Evolutionary conservation across 2,329 filamentous ascomycete genomes (phyloP), one percentile per base, ranked within the genome.

Genomic region (Fonsecaea pedrosoi): DNA sequence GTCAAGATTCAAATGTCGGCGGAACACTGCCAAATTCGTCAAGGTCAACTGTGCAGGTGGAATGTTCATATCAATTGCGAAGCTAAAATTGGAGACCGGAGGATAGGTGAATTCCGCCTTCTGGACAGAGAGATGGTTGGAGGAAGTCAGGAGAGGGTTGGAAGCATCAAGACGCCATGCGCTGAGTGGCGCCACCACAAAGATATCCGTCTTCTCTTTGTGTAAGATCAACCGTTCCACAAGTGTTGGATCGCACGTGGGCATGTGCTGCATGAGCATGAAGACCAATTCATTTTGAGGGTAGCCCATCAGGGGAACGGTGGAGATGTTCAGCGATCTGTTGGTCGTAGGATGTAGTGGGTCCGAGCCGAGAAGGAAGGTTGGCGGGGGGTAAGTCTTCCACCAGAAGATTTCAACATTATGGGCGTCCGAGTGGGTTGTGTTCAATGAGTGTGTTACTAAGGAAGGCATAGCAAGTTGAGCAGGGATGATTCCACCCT

Each of bases 361-460:
- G 38, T 73, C 73, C 45, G 76, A 74, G 21, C 82, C 83, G 5
- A 85, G 75, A 13, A 85, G 74, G 81, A 83, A 85, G 8, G 78
- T 77, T 3, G 83, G 83, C 1, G 83, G 83, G 8, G 82, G 81
- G 70, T 85, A 85, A 2, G 83, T 84, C 69, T 85, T 84, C 83
- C 83, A 85, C 83, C 83, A 85, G 64, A 84, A 77, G 15, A 83
- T 80, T 65, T 73, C 71, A 4, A 79, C 79, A 64, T 66, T 73
- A 60, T 62, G 56, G 21, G 67, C 60, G n/a, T 66, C 55, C 0
- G 63, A 69, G 5, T 64, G 54, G 1, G 67, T 69, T 13, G 70
- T 70, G 60, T 75, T 77, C 50, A 70, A 61, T 0, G 70, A 70
- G 18, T 62, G 42, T 15, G 35, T 56, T 60, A 74, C 66, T 4